Evolutionary conservation across 176 grass and related monocot genomes (phyloP).

Genomic region (Carex pumila): DNA sequence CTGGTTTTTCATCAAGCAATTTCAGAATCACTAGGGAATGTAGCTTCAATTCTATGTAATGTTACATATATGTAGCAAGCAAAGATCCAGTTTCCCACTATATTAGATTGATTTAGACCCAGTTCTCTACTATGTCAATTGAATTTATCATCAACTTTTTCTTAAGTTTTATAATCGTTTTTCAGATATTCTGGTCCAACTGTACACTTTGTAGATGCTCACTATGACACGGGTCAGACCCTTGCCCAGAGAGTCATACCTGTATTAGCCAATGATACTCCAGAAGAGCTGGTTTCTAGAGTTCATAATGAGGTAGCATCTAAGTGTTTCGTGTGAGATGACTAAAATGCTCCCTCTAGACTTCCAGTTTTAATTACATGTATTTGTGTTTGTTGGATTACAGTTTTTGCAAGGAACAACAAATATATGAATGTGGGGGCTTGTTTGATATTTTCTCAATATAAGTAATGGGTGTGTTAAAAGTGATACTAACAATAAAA

Average conservation of each 20-base stretch:
- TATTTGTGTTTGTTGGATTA: too few relatives aligned
- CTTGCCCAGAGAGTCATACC: conserved; percentile 33
- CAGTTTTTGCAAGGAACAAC: too few relatives aligned
- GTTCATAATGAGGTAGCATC: conserved; percentile 35
- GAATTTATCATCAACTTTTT: neutral
- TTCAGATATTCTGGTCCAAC: conserved; percentile 38
- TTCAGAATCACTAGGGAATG: neutral
- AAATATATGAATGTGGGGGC: too few relatives aligned
- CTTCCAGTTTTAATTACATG: too few relatives aligned
- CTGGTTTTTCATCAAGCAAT: neutral
- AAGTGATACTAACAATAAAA: too few relatives aligned
- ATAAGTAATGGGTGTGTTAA: too few relatives aligned
- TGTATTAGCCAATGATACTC: conserved; percentile 34
- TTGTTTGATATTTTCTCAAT: too few relatives aligned
- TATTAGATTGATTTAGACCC: neutral
- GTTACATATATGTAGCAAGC: neutral
- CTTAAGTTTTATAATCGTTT: neutral
- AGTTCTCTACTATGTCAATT: neutral
- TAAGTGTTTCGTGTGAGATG: too few relatives aligned
- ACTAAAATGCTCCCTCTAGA: too few relatives aligned
- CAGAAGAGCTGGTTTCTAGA: conserved; percentile 28
- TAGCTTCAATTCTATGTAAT: too few relatives aligned
- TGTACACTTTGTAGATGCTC: conserved; percentile 40
- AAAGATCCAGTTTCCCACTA: neutral
- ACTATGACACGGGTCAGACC: conserved; percentile 28